Evolutionary conservation across 371 early-diverging fungal genomes (phyloP).

Genomic region (Rhizomucor pusillus): DNA sequence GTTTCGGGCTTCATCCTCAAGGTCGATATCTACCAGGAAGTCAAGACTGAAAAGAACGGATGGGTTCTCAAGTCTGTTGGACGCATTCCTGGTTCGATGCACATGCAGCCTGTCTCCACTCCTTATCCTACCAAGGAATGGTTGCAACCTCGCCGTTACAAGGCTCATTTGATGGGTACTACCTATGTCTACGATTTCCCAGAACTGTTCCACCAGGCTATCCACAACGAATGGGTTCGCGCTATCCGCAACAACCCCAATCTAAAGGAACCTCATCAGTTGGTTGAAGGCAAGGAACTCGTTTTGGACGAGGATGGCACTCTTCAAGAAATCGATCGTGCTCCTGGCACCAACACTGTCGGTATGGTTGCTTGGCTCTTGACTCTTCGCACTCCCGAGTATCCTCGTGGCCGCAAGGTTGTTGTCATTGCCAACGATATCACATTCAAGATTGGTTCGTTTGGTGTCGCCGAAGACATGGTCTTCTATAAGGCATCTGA

Average conservation of each 20-base stretch:
- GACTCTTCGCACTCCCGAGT: slow-evolving; percentile 91
- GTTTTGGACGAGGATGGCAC: slow-evolving; percentile 82
- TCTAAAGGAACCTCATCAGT: slow-evolving; percentile 62
- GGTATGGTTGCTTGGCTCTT: slow-evolving; percentile 98
- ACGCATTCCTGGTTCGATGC: slow-evolving; percentile 76
- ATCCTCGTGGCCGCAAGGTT: slow-evolving; percentile 84
- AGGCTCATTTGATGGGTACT: slow-evolving; percentile 97
- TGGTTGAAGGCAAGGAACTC: slow-evolving; percentile 83
- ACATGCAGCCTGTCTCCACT: slow-evolving; percentile 78
- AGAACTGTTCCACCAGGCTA: slow-evolving; percentile 88
- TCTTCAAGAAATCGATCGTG: slow-evolving; percentile 78
- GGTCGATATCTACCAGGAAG: slow-evolving; percentile 91
- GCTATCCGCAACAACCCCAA: slow-evolving; percentile 55
- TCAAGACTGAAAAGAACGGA: slow-evolving; percentile 67
- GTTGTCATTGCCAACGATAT: slow-evolving; percentile 98
- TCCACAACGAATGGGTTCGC: slow-evolving; percentile 74
- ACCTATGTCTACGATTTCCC: slow-evolving; percentile 98
- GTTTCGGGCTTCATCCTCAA: slow-evolving; percentile 90
- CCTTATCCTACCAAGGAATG: slow-evolving; percentile 93
- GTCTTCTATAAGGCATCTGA: slow-evolving; percentile 93
- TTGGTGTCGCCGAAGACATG: slow-evolving; percentile 93
- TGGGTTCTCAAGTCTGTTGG: slow-evolving; percentile 75
- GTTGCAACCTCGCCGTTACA: slow-evolving; percentile 96
- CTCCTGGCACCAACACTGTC: slow-evolving; percentile 87
- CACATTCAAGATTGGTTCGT: slow-evolving; percentile 96